phyloP scores from a whole-genome alignment of 805 yeast genomes.

The Saturnispora dispora region DNA sequence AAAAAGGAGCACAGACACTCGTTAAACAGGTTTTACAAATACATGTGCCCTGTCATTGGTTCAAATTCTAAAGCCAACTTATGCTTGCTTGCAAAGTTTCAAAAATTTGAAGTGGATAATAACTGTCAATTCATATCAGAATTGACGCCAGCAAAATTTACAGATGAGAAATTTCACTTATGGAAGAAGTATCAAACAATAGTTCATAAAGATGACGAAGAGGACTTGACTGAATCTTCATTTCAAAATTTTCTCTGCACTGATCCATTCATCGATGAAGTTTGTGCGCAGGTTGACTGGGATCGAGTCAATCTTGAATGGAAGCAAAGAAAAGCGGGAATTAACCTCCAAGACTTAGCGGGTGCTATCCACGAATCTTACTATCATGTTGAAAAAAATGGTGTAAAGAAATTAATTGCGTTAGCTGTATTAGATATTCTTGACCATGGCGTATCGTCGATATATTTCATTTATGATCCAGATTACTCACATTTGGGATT shows the following conservation, averaged over 20 bases:
- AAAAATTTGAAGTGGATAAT: background rate
- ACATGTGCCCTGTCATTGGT: conserved; percentile 15
- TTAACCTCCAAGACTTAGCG: conserved; percentile 14
- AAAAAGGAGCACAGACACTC: conserved; percentile 60
- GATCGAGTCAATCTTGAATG: conserved; percentile 30
- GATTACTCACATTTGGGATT: conserved; percentile 58
- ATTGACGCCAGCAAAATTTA: conserved; percentile 42
- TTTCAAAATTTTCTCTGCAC: conserved; percentile 64
- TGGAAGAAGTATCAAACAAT: conserved; percentile 60
- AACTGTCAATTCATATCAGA: conserved; percentile 3
- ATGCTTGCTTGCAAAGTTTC: background rate
- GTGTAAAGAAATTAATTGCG: conserved; percentile 54
- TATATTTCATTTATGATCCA: conserved; percentile 85
- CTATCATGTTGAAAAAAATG: conserved; percentile 28
- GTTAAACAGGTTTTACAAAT: conserved; percentile 49
- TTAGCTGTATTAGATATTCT: conserved; percentile 69
- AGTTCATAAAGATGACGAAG: conserved; percentile 56
- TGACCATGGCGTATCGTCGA: conserved; percentile 71
- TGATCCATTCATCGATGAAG: conserved; percentile 42
- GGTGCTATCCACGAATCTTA: conserved; percentile 81
- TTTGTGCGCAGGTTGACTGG: conserved; percentile 28
- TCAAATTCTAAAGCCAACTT: background rate
- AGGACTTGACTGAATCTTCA: conserved; percentile 35
- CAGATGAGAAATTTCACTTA: conserved; percentile 51
- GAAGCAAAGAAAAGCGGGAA: conserved; percentile 21